Conservation (phyloP, 495 filamentous ascomycete species). For the Penicillium argentinense region DNA sequence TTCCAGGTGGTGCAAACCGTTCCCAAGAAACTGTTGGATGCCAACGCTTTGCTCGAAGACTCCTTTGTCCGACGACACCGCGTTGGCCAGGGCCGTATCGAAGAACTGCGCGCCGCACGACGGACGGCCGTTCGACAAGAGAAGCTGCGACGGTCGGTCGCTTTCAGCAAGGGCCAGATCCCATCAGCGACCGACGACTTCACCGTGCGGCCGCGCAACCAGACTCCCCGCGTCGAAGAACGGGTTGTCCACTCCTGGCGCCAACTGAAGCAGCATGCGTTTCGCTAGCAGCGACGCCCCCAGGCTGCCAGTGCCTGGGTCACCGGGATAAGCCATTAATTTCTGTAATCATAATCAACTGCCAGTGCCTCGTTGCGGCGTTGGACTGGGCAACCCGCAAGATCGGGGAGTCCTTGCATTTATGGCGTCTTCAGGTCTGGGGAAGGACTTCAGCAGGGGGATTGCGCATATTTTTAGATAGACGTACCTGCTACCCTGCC, state of each 20-base stretch:
- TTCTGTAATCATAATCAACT: slow-evolving; percentile 30
- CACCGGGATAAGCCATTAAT: too few species aligned
- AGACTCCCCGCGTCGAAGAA: slow-evolving; percentile 37
- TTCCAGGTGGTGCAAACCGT: slow-evolving; percentile 94
- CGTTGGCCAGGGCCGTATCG: slow-evolving; percentile 66
- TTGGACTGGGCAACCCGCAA: slow-evolving; percentile 4
- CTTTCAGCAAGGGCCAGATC: slow-evolving; percentile 40
- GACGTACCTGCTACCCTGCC: too few species aligned
- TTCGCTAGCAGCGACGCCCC: too few species aligned
- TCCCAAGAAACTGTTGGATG: slow-evolving; percentile 77
- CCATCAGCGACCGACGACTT: slow-evolving; percentile 41
- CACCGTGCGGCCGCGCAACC: slow-evolving; percentile 30
- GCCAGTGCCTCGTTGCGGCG: slow-evolving; percentile 6
- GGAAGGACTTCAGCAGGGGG: too few species aligned
- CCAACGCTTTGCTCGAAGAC: slow-evolving; percentile 74
- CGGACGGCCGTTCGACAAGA: slow-evolving; percentile 46
- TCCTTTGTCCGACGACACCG: slow-evolving; percentile 79
- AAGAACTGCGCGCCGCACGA: slow-evolving; percentile 40
- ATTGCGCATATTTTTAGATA: too few species aligned
- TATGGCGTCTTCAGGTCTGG: slow-evolving; percentile 23
- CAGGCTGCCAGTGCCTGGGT: too few species aligned
- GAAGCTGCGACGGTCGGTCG: slow-evolving; percentile 42
- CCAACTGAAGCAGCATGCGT: slow-evolving; percentile 42
- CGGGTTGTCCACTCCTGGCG: slow-evolving; percentile 42
- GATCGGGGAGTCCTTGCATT: slow-evolving; percentile 16